Evolutionary conservation across 176 grass and related monocot genomes (phyloP), one percentile per base, ranked within the genome.

Genomic region (Oryza coarctata): DNA sequence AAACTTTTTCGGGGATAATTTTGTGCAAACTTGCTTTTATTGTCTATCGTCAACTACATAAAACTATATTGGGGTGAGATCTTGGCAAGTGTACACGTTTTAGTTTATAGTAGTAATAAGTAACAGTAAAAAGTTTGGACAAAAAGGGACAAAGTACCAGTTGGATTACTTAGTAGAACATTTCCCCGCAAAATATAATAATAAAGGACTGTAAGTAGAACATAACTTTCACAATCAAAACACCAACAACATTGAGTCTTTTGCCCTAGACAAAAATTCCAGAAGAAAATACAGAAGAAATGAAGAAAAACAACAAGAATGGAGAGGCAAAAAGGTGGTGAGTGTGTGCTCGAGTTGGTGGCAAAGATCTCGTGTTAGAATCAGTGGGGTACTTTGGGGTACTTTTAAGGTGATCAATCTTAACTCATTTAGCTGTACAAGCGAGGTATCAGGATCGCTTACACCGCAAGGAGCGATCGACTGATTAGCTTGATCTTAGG

Each of bases 331-430:
- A 74, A 58, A 60, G 45, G 62, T 35, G 28, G 29, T 0, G 41
- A 30, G 71, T 62, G 27, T 20, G 62, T 49, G 36, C 14, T 12
- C 5, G 0, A 43, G 78, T 82, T 22, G 85, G 71, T 87, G 78
- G 32, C 33, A 29, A 29, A 81, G 85, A 76, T 82, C 49, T 32
- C 38, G 62, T 6, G 78, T 82, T 76, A 34, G 62, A 57, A 68
- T 82, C 85, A 82, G 61, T 5, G 6, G 3, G n/a, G n/a, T n/a
- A n/a, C n/a, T n/a, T n/a, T n/a, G n/a, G 47, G 29, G 15, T 25
- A n/a, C 49, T 81, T 80, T 47, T 69, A 41, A 17, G 77, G 84
- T 87, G 85, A 68, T 39, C 23, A 7, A 76, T 79, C 84, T 28
- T 17, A 10, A 14, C 25, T 17, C 9, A 25, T 60, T 20, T 55